phyloP scores from a whole-genome alignment of 1,284 basidiomycete species.

The Cerrena zonata region DNA sequence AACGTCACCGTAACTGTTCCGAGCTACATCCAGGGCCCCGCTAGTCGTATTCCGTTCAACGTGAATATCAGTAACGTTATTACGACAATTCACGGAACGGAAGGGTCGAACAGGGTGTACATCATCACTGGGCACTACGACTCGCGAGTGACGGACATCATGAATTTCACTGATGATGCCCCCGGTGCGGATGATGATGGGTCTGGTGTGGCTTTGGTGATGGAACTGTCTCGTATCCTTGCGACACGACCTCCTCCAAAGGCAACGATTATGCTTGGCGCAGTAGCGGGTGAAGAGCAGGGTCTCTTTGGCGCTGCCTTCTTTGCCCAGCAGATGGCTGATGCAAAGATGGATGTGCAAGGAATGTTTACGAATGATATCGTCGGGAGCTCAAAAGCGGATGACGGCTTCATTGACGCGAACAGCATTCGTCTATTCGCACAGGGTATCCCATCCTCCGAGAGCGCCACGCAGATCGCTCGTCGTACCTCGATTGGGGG shows the following conservation, averaged over 20 bases:
- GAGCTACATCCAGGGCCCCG: conserved; percentile 39
- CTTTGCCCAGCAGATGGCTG: conserved; percentile 38
- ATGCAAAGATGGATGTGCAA: conserved; percentile 42
- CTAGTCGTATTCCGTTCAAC: conserved; percentile 31
- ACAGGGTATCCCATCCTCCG: conserved; percentile 42
- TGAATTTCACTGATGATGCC: conserved; percentile 40
- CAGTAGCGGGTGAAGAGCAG: conserved; percentile 50
- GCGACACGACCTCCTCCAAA: conserved; percentile 35
- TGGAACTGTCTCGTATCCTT: conserved; percentile 47
- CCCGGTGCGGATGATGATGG: conserved; percentile 47
- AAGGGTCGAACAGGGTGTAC: conserved; percentile 46
- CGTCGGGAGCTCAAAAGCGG: conserved; percentile 44
- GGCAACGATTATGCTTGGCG: conserved; percentile 49
- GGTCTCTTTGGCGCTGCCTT: conserved; percentile 43
- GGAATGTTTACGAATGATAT: conserved; percentile 52
- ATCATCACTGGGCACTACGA: conserved; percentile 52
- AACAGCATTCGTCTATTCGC: conserved; percentile 45
- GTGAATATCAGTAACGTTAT: conserved; percentile 47
- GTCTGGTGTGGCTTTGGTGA: conserved; percentile 47
- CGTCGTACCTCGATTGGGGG: conserved; percentile 37
- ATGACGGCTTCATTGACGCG: conserved; percentile 40
- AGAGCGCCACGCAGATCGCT: conserved; percentile 31
- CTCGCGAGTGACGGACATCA: conserved; percentile 37
- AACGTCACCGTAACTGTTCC: conserved; percentile 42
- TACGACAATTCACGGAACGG: conserved; percentile 42